These are phyloP conservation scores for Blastomyces percursus DNA, from an alignment of 2,329 filamentous ascomycete genomes.

Conservation along the genomic window DNA sequence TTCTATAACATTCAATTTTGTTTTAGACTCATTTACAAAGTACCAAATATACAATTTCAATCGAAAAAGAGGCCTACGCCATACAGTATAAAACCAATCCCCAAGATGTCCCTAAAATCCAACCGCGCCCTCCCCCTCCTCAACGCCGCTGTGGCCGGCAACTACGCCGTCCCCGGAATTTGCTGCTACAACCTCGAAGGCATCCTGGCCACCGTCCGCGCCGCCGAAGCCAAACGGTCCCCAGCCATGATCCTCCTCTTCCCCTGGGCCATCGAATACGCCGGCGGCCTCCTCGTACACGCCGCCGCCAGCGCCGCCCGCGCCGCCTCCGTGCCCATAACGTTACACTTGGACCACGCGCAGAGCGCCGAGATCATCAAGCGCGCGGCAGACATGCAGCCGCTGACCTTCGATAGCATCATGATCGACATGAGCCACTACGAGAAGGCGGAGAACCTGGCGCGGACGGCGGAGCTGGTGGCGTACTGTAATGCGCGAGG, in stretches of 20 bases:
- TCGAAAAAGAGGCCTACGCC: too few relatives aligned
- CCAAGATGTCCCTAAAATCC: conserved; percentile 24
- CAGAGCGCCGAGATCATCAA: conserved; percentile 53
- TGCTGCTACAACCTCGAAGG: conserved; percentile 61
- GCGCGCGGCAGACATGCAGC: conserved; percentile 48
- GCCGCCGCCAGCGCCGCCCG: conserved; percentile 47
- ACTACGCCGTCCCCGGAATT: conserved; percentile 51
- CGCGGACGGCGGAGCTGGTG: conserved; percentile 52
- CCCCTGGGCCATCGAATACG: conserved; percentile 61
- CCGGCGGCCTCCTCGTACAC: conserved; percentile 45
- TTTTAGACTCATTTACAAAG: neutral
- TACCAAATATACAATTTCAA: neutral
- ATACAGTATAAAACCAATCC: neutral
- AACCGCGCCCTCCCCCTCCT: conserved; percentile 49
- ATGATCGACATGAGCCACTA: conserved; percentile 71
- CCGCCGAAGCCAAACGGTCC: conserved; percentile 55
- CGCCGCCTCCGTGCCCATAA: conserved; percentile 48
- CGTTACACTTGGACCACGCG: conserved; percentile 56
- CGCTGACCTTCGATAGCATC: conserved; percentile 53
- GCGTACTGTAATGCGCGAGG: conserved; percentile 53
- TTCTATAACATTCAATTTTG: too few relatives aligned
- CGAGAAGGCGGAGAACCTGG: conserved; percentile 58
- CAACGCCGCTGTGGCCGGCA: conserved; percentile 43
- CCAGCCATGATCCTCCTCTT: conserved; percentile 64
- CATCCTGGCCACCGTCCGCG: conserved; percentile 56